Evolutionary conservation across 2,329 filamentous ascomycete genomes (phyloP).

Genomic region (Diaporthe vaccinii): DNA sequence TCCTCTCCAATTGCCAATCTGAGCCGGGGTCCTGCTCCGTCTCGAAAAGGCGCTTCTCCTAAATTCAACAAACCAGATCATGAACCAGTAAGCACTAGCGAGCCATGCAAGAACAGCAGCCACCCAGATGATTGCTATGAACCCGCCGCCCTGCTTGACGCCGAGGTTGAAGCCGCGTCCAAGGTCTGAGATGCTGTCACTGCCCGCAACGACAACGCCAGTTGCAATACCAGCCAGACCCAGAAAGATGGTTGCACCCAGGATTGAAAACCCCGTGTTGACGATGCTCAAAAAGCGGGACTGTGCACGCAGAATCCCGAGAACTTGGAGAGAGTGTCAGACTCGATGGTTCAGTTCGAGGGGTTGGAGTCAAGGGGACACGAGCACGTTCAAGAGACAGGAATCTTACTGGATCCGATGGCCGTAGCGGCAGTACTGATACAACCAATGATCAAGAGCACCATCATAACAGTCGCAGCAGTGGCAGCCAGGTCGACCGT

Average conservation of each 20-base stretch:
- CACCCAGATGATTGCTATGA: constrained; percentile 44
- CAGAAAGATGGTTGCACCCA: constrained; percentile 37
- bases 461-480: constrained; percentile 42
- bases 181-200: constrained; percentile 26
- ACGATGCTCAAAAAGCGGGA: constrained; percentile 38
- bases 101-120: constrained; percentile 38
- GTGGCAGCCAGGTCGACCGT: constrained; percentile 40
- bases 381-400: too few species aligned
- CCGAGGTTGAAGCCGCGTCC: constrained; percentile 41
- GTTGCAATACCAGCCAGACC: constrained; percentile 42
- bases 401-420: constrained; percentile 39
- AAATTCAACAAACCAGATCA: constrained; percentile 46
- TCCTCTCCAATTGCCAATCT: constrained; percentile 45
- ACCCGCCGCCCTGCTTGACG: constrained; percentile 38
- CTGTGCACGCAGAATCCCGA: constrained; percentile 39
- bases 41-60: constrained; percentile 43
- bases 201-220: constrained; percentile 39
- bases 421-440: constrained; percentile 40
- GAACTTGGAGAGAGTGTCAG: constrained; percentile 22
- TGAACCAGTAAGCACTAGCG: constrained; percentile 43
- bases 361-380: too few species aligned
- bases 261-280: constrained; percentile 37
- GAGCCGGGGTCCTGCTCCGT: constrained; percentile 39
- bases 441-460: constrained; percentile 42
- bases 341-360: neutral